Percentiles rank a stretch among this genome's conserved stretches.
These are phyloP conservation scores for Rubia tinctorum DNA, from an alignment of 305 asterid genomes.

Conservation along the genomic window DNA sequence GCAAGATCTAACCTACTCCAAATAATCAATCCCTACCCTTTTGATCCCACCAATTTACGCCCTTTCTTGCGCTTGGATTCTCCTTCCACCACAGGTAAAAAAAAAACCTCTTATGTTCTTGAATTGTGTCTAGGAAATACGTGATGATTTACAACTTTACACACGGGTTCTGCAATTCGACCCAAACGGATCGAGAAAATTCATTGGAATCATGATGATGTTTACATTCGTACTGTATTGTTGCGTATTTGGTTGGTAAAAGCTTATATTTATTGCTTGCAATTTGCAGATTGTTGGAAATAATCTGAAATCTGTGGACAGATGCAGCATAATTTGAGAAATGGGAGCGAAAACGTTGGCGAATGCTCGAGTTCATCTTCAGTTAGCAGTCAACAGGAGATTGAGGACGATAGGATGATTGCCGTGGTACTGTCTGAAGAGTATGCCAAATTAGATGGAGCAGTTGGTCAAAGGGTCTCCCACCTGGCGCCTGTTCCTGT, in stretches of 20 bases:
- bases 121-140: background rate
- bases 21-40: background rate
- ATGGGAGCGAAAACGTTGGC: constrained; percentile 29
- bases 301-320: constrained; percentile 1
- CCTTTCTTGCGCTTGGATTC: background rate
- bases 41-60: background rate
- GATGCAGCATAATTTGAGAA: constrained; percentile 27
- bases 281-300: background rate
- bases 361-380: constrained; percentile 47
- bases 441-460: constrained; percentile 53
- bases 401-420: constrained; percentile 60
- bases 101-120: background rate
- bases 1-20: constrained; percentile 4
- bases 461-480: constrained; percentile 52
- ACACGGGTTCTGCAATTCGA: background rate
- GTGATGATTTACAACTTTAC: background rate
- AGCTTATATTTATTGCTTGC: background rate
- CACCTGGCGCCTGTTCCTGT: constrained; percentile 57
- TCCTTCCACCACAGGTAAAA: background rate
- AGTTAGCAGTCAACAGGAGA: constrained; percentile 40
- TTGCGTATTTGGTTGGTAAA: background rate
- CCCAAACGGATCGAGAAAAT: background rate
- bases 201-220: background rate
- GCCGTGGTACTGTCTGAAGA: constrained; percentile 60
- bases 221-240: background rate